Conservation (phyloP, 306 rosid genomes). For the Hippophae tibetana region DNA sequence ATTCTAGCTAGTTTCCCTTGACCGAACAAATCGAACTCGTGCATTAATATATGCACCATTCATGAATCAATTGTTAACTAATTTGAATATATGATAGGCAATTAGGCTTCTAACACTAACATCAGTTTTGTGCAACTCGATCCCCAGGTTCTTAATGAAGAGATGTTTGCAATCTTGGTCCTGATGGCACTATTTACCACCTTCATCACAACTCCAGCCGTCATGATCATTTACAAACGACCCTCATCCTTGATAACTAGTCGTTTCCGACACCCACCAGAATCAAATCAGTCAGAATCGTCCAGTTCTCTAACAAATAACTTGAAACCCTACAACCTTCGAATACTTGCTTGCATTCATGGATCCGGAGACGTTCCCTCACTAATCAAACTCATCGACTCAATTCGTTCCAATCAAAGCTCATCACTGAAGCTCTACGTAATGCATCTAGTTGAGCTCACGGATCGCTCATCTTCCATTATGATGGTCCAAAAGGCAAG, state of each 20-base stretch:
- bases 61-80: too few relatives aligned
- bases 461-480: constrained; percentile 72
- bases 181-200: constrained; percentile 88
- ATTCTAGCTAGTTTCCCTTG: too few relatives aligned
- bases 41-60: too few relatives aligned
- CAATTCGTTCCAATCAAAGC: constrained; percentile 37
- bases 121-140: not conserved
- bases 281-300: constrained; percentile 10
- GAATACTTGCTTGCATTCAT: constrained; percentile 65
- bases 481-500: constrained; percentile 49
- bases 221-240: constrained; percentile 60
- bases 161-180: constrained; percentile 67
- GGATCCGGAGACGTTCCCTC: constrained; percentile 49
- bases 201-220: constrained; percentile 72
- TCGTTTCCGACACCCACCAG: constrained; percentile 37
- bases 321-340: constrained; percentile 22
- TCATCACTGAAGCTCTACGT: constrained; percentile 48
- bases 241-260: constrained; percentile 20
- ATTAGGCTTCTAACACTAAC: too few relatives aligned
- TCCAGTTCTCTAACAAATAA: too few relatives aligned
- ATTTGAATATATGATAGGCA: too few relatives aligned
- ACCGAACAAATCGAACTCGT: too few relatives aligned
- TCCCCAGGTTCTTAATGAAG: constrained; percentile 66
- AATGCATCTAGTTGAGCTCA: constrained; percentile 74
- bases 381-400: constrained; percentile 43